Base-by-base conservation (phyloP, 306 rosid genomes). In the Malus sieversii region DNA sequence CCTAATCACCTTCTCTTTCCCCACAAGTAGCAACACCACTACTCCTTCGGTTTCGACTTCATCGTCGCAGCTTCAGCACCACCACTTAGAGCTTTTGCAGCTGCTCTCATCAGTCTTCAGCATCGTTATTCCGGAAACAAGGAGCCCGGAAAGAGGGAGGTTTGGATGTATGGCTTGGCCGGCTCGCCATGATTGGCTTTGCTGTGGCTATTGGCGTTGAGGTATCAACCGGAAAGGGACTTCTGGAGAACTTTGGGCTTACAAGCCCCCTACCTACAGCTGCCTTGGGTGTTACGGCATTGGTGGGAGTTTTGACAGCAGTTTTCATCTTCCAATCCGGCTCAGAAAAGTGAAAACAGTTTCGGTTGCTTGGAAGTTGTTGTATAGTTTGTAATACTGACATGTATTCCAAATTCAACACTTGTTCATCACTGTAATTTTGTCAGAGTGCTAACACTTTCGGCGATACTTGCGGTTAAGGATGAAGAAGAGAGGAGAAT, bases 271-370 rank as follows among this genome's bases (percentile, higher is more conserved):
- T 87, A 57, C 99, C 99, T 38, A 85, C 96, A 14, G 96, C 80
- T 80, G 97, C 99, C 71, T 82, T 92, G 82, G 99, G 80, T 48
- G 92, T 95, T 68, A 92, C 99, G 3, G 89, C 85, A 79, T 77
- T 92, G 86, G 97, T 88, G 59, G 97, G 99, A 48, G 82, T 92
- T 80, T 85, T 94, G 83, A 92, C 95, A 0, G 96, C 96, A 46
- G 79, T 92, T 75, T 92, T 94, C 71, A 95, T 92, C 84, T 95
- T 90, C 85, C 99, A 95, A 79, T 95, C 99, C 63, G 97, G 97
- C 74, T 87, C 98, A 57, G 80, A 90, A 79, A 85, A 78, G 73
- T 95, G 86, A 85, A 65, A 58, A 42, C 27, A n/a, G 10, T 65
- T 67, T 40, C 40, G 79, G 77, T 76, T 72, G 73, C 3, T 14